These are phyloP conservation scores for Lunasporangiospora selenospora DNA, from an alignment of 192 early-diverging fungal species.

Conservation along the genomic window DNA sequence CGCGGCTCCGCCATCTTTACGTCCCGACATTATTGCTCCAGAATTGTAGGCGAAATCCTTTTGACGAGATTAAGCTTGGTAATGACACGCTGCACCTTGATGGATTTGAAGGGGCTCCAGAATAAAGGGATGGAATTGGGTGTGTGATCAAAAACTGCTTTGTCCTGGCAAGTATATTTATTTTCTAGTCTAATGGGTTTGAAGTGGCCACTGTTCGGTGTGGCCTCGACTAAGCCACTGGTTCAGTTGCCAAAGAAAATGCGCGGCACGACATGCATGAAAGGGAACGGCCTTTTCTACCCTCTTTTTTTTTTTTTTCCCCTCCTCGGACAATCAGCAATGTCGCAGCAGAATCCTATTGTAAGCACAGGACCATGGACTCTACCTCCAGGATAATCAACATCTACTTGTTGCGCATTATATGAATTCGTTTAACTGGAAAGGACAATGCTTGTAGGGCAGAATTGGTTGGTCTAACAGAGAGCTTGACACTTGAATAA, in stretches of 20 bases:
- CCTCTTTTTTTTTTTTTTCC: not conserved
- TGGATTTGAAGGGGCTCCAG: too few relatives aligned
- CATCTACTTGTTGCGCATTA: too few relatives aligned
- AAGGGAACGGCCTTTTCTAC: not conserved
- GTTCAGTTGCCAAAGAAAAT: too few relatives aligned
- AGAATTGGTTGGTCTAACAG: too few relatives aligned
- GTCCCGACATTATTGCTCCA: not conserved
- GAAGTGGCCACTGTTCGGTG: too few relatives aligned
- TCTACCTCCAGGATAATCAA: too few relatives aligned
- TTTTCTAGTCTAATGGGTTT: not conserved
- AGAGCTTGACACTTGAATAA: too few relatives aligned
- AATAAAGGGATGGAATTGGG: not conserved
- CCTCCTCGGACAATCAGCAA: constrained; percentile 3
- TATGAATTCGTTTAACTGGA: too few relatives aligned
- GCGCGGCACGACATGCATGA: not conserved
- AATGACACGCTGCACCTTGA: not conserved
- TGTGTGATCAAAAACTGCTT: not conserved
- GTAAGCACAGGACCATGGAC: too few relatives aligned
- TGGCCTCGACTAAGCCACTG: constrained; percentile 22
- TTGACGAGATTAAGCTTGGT: not conserved
- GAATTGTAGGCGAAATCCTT: not conserved
- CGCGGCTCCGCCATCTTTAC: constrained; percentile 4
- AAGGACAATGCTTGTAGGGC: too few relatives aligned
- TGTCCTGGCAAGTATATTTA: not conserved
- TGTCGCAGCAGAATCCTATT: constrained; percentile 44